These are phyloP conservation scores for Coprinopsis marcescibilis DNA, from an alignment of 768 basidiomycete genomes.

Conservation along the genomic window DNA sequence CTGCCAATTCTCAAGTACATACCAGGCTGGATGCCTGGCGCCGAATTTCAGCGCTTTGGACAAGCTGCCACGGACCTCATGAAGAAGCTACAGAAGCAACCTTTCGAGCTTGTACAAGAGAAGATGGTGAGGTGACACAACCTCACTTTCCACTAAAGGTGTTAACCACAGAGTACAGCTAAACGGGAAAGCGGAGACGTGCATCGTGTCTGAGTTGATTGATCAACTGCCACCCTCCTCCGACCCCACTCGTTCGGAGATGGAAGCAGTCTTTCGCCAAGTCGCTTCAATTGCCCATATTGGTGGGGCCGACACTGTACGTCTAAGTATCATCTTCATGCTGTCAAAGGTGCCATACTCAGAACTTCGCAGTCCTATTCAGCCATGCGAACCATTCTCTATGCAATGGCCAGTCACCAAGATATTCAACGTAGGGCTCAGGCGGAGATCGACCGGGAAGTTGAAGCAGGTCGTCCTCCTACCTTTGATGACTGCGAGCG, in stretches of 20 bases:
- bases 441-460: conserved; percentile 12
- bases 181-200: too few relatives aligned
- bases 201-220: too few relatives aligned
- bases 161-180: too few relatives aligned
- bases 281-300: neutral
- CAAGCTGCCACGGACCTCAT: conserved; percentile 24
- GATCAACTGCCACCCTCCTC: too few relatives aligned
- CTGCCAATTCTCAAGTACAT: conserved; percentile 22
- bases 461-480: conserved; percentile 12
- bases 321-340: neutral
- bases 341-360: too few relatives aligned
- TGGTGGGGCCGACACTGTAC: neutral
- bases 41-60: conserved; percentile 36
- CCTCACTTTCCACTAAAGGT: too few relatives aligned
- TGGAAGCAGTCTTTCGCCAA: neutral
- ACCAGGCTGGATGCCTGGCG: conserved; percentile 39
- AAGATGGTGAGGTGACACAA: too few relatives aligned
- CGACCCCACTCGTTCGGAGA: too few relatives aligned
- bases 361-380: too few relatives aligned
- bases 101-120: too few relatives aligned
- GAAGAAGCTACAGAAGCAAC: conserved; percentile 17
- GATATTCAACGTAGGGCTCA: conserved; percentile 9
- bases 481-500: conserved; percentile 1
- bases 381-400: neutral
- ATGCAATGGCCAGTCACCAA: conserved; percentile 8